Percentiles rank a stretch among this genome's conserved stretches.
Conservation (phyloP, 176 grass and related monocot species). For the Cocos nucifera region DNA sequence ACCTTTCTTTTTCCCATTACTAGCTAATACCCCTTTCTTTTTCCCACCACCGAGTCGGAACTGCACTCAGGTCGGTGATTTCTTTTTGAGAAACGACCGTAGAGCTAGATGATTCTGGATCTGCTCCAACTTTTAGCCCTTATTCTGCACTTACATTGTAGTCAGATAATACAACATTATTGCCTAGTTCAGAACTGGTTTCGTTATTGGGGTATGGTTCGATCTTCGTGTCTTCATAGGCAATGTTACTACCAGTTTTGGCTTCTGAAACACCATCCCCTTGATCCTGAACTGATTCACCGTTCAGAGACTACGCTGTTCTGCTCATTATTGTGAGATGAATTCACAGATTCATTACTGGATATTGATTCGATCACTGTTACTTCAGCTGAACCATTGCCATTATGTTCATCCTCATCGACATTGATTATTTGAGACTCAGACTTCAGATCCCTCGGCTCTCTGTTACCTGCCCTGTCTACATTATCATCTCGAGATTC, state of each 20-base stretch:
- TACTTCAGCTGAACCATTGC: slow-evolving; percentile 31
- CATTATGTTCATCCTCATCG: slow-evolving; percentile 4
- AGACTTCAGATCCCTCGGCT: too few species aligned
- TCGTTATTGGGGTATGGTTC: neutral
- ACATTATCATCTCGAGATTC: slow-evolving; percentile 15
- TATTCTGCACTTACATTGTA: too few species aligned
- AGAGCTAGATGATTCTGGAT: too few species aligned
- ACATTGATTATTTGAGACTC: too few species aligned
- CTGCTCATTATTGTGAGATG: slow-evolving; percentile 23
- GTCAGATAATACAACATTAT: neutral
- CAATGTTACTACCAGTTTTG: slow-evolving; percentile 6
- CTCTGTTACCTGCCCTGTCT: too few species aligned
- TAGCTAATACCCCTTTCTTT: too few species aligned
- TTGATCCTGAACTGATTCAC: slow-evolving; percentile 20
- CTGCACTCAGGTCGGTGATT: too few species aligned
- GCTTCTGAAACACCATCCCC: slow-evolving; percentile 14
- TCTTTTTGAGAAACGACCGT: too few species aligned
- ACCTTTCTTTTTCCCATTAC: too few species aligned
- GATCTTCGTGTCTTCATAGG: slow-evolving; percentile 21
- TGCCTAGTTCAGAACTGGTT: neutral
- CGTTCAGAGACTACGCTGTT: slow-evolving; percentile 4
- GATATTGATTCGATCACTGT: slow-evolving; percentile 13
- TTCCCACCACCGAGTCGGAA: too few species aligned
- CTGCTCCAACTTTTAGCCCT: too few species aligned
- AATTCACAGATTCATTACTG: slow-evolving; percentile 18